A percentile compares a stretch with the other conserved stretches of the same genome.
Conservation (phyloP, 257 asterid genomes). For the Solanum piurae region DNA sequence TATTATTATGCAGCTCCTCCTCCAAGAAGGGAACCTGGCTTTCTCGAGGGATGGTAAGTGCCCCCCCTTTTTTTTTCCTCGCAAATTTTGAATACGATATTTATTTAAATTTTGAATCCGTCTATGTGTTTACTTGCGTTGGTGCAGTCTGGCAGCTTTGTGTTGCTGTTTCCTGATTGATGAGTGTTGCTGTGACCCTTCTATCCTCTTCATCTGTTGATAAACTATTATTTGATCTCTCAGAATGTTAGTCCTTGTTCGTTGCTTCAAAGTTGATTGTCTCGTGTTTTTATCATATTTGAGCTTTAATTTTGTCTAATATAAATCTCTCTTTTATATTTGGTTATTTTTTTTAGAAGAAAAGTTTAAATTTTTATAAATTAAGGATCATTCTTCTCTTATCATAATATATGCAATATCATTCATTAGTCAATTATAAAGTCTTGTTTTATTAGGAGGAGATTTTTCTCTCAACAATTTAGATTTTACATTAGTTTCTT, state of each 20-base stretch:
- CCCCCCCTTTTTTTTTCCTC: neutral
- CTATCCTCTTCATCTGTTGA: constrained; percentile 48
- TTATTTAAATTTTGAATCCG: neutral
- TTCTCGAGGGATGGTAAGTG: constrained; percentile 72
- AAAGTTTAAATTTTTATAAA: neutral
- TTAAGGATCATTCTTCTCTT: neutral
- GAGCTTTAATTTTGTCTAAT: neutral
- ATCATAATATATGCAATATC: neutral
- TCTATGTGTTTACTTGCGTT: neutral
- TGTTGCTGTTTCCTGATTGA: constrained; percentile 75
- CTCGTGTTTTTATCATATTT: neutral
- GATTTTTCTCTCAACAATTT: neutral
- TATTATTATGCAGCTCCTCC: constrained; percentile 70
- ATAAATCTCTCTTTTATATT: too few species aligned
- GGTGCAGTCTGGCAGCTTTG: constrained; percentile 59
- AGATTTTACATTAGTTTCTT: neutral
- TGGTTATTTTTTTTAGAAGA: too few species aligned
- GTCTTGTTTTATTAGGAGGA: neutral
- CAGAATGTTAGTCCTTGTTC: neutral
- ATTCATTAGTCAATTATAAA: neutral
- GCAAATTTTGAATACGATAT: neutral
- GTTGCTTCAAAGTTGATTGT: neutral
- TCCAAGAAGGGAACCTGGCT: constrained; percentile 47
- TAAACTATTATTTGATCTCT: neutral
- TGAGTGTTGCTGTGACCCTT: constrained; percentile 79